Conservation (phyloP, 2,329 filamentous ascomycete species). For the Chalara sp. region DNA sequence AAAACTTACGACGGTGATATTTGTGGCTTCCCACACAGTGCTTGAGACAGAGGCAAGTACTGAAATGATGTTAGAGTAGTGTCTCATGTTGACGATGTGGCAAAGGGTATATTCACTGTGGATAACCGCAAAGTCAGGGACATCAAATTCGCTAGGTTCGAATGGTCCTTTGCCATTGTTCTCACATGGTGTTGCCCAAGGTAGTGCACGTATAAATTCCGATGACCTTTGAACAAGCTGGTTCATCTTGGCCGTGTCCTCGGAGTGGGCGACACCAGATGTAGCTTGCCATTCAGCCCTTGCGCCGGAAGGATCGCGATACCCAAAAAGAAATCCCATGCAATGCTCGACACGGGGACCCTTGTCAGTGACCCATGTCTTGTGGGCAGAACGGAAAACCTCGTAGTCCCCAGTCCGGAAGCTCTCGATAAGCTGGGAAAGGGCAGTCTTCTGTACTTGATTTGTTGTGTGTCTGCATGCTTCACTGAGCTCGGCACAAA, state of each 20-base stretch:
- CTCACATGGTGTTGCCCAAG: constrained; percentile 21
- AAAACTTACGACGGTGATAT: constrained; percentile 35
- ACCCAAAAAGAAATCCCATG: constrained; percentile 57
- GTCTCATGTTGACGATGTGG: too few species aligned
- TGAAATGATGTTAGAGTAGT: constrained; percentile 10
- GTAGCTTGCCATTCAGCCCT: constrained; percentile 55
- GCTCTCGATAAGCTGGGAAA: constrained; percentile 45
- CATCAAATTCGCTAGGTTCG: constrained; percentile 65
- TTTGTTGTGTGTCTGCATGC: constrained; percentile 45
- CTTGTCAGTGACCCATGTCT: constrained; percentile 52
- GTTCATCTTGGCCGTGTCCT: constrained; percentile 52
- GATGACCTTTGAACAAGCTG: constrained; percentile 58
- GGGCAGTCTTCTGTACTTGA: constrained; percentile 43
- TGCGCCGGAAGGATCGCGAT: constrained; percentile 52
- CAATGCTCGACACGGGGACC: constrained; percentile 50
- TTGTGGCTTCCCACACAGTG: constrained; percentile 36
- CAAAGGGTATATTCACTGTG: constrained; percentile 44
- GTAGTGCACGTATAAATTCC: constrained; percentile 59
- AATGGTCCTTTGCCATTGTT: constrained; percentile 45
- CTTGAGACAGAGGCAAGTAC: constrained; percentile 38
- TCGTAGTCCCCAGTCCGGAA: constrained; percentile 50
- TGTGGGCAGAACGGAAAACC: constrained; percentile 46
- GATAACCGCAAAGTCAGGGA: constrained; percentile 66
- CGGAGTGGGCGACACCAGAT: constrained; percentile 56
- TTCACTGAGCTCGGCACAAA: constrained; percentile 39